A percentile compares a stretch with the other conserved stretches of the same genome.
These are phyloP conservation scores for Solanum etuberosum DNA, from an alignment of 257 asterid genomes.

Conservation along the genomic window DNA sequence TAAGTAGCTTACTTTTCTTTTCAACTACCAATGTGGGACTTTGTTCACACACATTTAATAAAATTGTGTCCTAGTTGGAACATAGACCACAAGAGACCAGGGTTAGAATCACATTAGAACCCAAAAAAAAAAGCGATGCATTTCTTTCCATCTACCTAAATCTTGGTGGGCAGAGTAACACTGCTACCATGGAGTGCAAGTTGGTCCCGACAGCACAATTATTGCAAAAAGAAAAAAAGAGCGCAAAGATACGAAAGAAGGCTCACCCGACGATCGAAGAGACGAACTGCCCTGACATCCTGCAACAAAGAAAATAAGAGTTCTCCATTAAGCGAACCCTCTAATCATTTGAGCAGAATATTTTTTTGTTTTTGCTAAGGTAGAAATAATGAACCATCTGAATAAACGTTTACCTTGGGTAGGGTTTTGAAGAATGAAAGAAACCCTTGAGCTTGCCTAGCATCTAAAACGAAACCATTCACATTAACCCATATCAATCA, in stretches of 20 bases:
- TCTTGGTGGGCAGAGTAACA: not conserved
- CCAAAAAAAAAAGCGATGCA: not conserved
- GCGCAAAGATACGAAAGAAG: not conserved
- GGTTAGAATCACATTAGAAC: not conserved
- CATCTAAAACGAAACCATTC: conserved; percentile 37
- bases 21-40: not conserved
- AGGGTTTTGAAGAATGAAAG: conserved; percentile 77
- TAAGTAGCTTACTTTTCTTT: not conserved
- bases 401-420: conserved; percentile 37
- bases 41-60: not conserved
- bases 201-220: not conserved
- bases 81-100: not conserved
- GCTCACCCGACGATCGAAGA: conserved; percentile 91
- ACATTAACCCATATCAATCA: not conserved
- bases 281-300: conserved; percentile 85
- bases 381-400: not conserved
- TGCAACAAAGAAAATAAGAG: conserved; percentile 26
- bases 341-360: not conserved
- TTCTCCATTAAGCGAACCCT: not conserved
- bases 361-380: not conserved
- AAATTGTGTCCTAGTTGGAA: not conserved
- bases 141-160: not conserved
- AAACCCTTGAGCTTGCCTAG: conserved; percentile 97
- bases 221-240: not conserved
- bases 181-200: not conserved